Percentiles rank a stretch among this genome's conserved stretches.
phyloP scores from a whole-genome alignment of 2,329 filamentous ascomycete species.

The Cladosporium halotolerans region DNA sequence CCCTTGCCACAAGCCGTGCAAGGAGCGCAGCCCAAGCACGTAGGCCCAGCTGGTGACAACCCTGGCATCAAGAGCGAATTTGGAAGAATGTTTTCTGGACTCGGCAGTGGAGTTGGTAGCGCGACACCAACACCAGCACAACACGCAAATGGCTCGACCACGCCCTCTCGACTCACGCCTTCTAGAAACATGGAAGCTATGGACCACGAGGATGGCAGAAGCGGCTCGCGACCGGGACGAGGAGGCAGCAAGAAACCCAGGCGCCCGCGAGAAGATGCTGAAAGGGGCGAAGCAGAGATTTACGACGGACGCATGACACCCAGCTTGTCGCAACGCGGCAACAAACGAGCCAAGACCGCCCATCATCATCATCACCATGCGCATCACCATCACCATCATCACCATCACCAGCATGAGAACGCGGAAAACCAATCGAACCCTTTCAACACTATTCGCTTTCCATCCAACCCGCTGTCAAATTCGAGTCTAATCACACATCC shows the following conservation, averaged over 20 bases:
- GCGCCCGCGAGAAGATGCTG: constrained; percentile 71
- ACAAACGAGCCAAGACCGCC: constrained; percentile 54
- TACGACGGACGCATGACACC: constrained; percentile 58
- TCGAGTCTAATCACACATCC: constrained; percentile 22
- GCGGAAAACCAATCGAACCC: constrained; percentile 24
- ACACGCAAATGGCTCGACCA: constrained; percentile 47
- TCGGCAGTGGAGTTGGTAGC: constrained; percentile 63
- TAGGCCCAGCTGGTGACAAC: constrained; percentile 67
- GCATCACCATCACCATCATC: constrained; percentile 45
- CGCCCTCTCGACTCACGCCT: constrained; percentile 41
- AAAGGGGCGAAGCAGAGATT: constrained; percentile 58
- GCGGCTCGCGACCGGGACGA: constrained; percentile 33
- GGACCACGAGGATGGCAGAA: constrained; percentile 31
- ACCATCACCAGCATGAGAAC: constrained; percentile 30
- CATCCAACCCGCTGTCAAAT: constrained; percentile 24
- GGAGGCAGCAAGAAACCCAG: constrained; percentile 28
- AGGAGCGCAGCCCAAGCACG: constrained; percentile 74
- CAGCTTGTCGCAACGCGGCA: constrained; percentile 52
- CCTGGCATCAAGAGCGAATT: constrained; percentile 92
- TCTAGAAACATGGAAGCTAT: constrained; percentile 24
- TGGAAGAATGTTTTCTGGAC: constrained; percentile 90
- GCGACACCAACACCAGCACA: constrained; percentile 41
- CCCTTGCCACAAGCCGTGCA: constrained; percentile 90
- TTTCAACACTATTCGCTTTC: constrained; percentile 29
- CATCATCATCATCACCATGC: constrained; percentile 52